Conservation (phyloP, 805 yeast genomes). For the Pichia occidentalis region DNA sequence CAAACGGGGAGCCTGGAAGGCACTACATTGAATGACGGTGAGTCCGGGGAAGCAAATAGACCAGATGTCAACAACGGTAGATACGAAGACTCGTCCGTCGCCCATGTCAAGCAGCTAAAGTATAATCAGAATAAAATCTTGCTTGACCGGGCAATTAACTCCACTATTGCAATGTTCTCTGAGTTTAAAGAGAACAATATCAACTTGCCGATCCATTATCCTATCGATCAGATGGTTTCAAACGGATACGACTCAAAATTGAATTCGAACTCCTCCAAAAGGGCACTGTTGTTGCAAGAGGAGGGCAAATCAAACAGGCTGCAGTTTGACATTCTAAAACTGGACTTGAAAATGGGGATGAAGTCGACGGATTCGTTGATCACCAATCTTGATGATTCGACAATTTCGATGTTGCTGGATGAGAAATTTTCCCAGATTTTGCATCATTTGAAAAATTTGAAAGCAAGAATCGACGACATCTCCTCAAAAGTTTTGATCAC, state of each 20-base stretch:
- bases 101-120: constrained; percentile 46
- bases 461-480: constrained; percentile 83
- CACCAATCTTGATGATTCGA: constrained; percentile 56
- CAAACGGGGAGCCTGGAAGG: constrained; percentile 24
- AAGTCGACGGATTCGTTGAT: constrained; percentile 35
- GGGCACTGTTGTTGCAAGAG: constrained; percentile 45
- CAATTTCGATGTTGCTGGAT: constrained; percentile 63
- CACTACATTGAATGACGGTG: constrained; percentile 24
- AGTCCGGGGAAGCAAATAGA: constrained; percentile 2
- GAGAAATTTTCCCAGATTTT: constrained; percentile 59
- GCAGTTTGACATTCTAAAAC: constrained; percentile 55
- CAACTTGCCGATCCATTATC: constrained; percentile 56
- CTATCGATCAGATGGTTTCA: constrained; percentile 30
- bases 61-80: background rate
- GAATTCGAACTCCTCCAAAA: constrained; percentile 44
- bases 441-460: constrained; percentile 62
- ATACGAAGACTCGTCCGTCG: constrained; percentile 10
- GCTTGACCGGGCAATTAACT: constrained; percentile 54
- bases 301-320: background rate
- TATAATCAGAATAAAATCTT: constrained; percentile 68
- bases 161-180: constrained; percentile 43
- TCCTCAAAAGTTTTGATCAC: constrained; percentile 92
- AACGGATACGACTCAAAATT: constrained; percentile 27
- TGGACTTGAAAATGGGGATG: constrained; percentile 54
- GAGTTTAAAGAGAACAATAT: constrained; percentile 52